Conservation (phyloP, 129 eudicot genomes). For the Oenanthe sinensis region DNA sequence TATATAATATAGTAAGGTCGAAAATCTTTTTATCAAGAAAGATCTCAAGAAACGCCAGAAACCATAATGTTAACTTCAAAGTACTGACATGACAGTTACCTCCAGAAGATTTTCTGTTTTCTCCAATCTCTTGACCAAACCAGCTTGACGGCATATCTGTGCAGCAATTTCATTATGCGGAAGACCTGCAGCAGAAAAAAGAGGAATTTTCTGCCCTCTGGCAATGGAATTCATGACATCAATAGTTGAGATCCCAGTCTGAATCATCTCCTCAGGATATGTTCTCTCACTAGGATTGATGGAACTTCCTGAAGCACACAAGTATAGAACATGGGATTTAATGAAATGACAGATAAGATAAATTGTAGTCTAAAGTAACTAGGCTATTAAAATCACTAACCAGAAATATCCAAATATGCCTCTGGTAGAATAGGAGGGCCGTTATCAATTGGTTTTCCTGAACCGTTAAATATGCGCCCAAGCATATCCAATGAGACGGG, state of each 20-base stretch:
- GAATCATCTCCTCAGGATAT: constrained; percentile 99
- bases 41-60: not conserved
- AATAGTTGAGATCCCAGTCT: constrained; percentile 94
- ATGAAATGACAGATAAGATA: not conserved
- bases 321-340: not conserved
- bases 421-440: constrained; percentile 97
- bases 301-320: constrained; percentile 39
- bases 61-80: not conserved
- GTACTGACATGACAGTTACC: constrained; percentile 29
- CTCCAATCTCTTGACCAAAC: constrained; percentile 94
- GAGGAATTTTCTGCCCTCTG: constrained; percentile 97
- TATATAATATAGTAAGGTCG: not conserved
- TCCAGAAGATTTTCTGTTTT: constrained; percentile 76
- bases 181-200: constrained; percentile 99
- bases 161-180: constrained; percentile 99
- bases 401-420: constrained; percentile 91
- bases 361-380: not conserved
- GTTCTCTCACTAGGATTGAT: constrained; percentile 98
- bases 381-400: constrained; percentile 28
- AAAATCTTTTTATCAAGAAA: not conserved
- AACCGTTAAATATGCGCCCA: constrained; percentile 98
- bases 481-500: constrained; percentile 98
- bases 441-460: constrained; percentile 97
- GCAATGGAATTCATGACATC: constrained; percentile 99
- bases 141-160: constrained; percentile 99